Evolutionary conservation across 192 early-diverging fungal species (phyloP), one percentile per base, ranked within the genome.

Genomic region (Pilobolus umbonatus): DNA sequence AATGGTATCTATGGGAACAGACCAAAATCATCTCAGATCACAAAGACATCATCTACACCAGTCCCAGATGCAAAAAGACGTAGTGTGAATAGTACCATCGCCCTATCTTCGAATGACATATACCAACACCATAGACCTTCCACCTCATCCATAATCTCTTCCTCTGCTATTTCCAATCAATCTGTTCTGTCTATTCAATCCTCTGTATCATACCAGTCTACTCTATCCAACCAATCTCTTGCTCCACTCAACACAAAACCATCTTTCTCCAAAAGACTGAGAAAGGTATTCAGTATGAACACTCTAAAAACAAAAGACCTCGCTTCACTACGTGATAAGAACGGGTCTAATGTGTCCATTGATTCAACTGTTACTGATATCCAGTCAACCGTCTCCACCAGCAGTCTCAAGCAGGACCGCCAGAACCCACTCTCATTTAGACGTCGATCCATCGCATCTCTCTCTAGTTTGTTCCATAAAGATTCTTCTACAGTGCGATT

Each of bases 231-330:
- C 10, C 62, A 40, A 3, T 63, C 61, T 6, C 56, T 53, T 30
- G 57, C 45, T 47, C 57, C 61, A 19, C 58, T 57, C 17, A 60
- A 60, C 25, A 62, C 55, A 19, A 69, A 63, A 51, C 35, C 45
- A 34, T 62, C 67, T 4, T 28, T 69, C 9, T 43, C 54, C 4
- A 69, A 69, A 48, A 54, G 56, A 29, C 28, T 69, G 9, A 55
- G 61, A 10, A 55, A 57, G 19, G 67, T 69, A 11, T 69, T 69
- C n/a, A 69, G 67, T 21, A 69, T 69, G 67, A 58, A 49, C 19
- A 63, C 38, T 35, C 30, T 62, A 31, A 38, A 28, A 12, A 39
- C 46, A 5, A 66, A 62, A 36, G 43, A 55, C 6, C 17, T 50
- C 5, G 39, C 39, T 22, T 14, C 53, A 11, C 40, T 62, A 3